Evolutionary conservation across 371 early-diverging fungal genomes (phyloP), one percentile per base, ranked within the genome.

Genomic region (Mucor plumbeus): DNA sequence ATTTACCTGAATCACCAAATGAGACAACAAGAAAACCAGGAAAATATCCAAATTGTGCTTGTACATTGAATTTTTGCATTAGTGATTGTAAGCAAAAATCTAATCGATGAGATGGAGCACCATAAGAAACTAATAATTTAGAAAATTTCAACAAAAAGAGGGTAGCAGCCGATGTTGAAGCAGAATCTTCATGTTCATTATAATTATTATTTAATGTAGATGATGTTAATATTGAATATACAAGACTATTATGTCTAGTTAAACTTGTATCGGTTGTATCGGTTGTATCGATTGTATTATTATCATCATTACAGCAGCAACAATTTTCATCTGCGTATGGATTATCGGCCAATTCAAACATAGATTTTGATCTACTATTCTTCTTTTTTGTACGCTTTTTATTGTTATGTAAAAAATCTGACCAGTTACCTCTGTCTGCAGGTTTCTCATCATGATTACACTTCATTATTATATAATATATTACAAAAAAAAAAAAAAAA

Each of bases 71-170:
- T 15, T 79, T 72, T 44, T 79, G 68, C 31, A 83, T 75, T 3
- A 89, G 73, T 56, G 75, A 69, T 48, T 80, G 78, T 48, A 88
- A 67, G 48, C 87, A 83, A 60, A 84, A 79, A 67, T 91, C 91
- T 0, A 93, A 81, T 1, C 94, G 85, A 67, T 93, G 94, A 5
- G 87, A 78, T 8, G 94, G 94, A 1, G 90, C 88, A 7, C 94
- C 94, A 65, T 82, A 88, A 15, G 79, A 77, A 63, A 89, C 86
- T 53, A 91, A 78, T 14, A 86, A 76, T 60, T 87, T 84, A 39
- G 90, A 66, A 11, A 77, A 69, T 54, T 64, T 61, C 14, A 77
- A 33, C 14, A 77, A 26, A 43, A 76, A 76, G 10, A 64, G 35
- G 26, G 11, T 34, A 53, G 67, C 35, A 19, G 13, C 38, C 5